These are phyloP conservation scores for Solanum clarkiae DNA, from an alignment of 257 asterid genomes.

Conservation along the genomic window DNA sequence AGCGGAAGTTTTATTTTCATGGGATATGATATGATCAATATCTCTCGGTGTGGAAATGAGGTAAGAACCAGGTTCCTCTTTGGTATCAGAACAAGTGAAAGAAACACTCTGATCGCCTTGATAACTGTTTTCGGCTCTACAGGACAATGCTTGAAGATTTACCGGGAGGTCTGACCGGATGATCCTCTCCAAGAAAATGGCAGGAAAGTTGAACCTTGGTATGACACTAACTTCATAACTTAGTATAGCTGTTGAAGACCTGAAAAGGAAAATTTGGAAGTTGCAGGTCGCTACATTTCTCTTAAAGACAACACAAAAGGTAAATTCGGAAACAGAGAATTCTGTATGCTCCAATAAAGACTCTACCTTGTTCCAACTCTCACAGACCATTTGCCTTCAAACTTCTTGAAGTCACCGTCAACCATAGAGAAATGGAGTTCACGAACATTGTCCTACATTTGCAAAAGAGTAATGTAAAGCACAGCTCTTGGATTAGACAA, in stretches of 20 bases:
- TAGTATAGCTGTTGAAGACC: conserved; percentile 44
- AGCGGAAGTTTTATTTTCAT: conserved; percentile 19
- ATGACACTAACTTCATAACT: conserved; percentile 80
- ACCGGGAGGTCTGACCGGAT: conserved; percentile 91
- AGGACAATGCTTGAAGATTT: conserved; percentile 81
- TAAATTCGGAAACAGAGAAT: neutral
- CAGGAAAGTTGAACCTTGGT: conserved; percentile 88
- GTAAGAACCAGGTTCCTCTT: conserved; percentile 13
- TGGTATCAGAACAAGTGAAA: conserved; percentile 9
- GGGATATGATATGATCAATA: conserved; percentile 12
- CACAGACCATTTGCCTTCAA: conserved; percentile 91
- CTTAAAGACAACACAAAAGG: neutral
- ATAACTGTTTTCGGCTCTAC: conserved; percentile 66
- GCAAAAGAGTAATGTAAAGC: neutral
- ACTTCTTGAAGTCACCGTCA: conserved; percentile 96
- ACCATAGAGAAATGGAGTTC: conserved; percentile 88
- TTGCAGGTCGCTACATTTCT: neutral
- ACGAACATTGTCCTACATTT: conserved; percentile 46
- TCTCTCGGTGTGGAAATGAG: conserved; percentile 21
- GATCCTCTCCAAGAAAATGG: conserved; percentile 88
- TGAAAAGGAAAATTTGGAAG: conserved; percentile 6
- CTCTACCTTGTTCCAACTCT: conserved; percentile 55
- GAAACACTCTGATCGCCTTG: conserved; percentile 36
- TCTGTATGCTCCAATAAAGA: neutral
- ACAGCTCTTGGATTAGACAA: neutral